Evolutionary conservation across 495 filamentous ascomycete genomes (phyloP), one percentile per base, ranked within the genome.

Genomic region (Aspergillus leporis): DNA sequence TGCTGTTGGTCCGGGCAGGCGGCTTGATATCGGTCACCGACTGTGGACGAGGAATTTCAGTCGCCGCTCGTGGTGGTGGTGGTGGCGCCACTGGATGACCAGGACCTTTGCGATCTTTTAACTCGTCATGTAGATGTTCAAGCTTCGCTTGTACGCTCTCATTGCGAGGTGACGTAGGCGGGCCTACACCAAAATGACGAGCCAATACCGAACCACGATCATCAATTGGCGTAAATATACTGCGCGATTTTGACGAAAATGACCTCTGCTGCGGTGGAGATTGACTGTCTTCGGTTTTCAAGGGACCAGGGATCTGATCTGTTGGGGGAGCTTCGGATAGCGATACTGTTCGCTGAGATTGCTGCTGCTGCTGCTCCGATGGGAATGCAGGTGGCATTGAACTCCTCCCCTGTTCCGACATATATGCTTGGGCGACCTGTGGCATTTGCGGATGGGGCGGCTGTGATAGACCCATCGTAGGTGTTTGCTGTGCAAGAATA

Each of bases 161-260:
- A 53, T 65, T 52, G 50, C 77, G 74, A 3, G 75, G 69, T 7
- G 74, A 68, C 56, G 53, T 65, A 36, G 68, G 85, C 64, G 61
- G 81, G 61, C 67, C 78, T 12, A 72, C 77, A 41, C 90, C 91
- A 68, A 94, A 89, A 73, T 96, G 91, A 55, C 91, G 89, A 14
- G 90, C 90, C 22, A 97, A 78, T 61, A 97, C 86, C 6, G 94
- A 97, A 47, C 90, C 84, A 58, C 87, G 90, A 67, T 96, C 93
- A 63, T 97, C 94, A 56, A 98, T 96, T 2, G 94, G 94, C 1
- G 94, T 98, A 65, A 97, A 98, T 53, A 98, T 98, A 71, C 92
- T 97, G 56, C 92, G 87, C 8, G 89, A 89, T 71, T 93, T 93
- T 19, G 86, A 85, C 14, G 87, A 83, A n/a, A 90, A 73, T 23